These are phyloP conservation scores for Piromyces finnis DNA, from an alignment of 192 early-diverging fungal genomes.

Conservation along the genomic window DNA sequence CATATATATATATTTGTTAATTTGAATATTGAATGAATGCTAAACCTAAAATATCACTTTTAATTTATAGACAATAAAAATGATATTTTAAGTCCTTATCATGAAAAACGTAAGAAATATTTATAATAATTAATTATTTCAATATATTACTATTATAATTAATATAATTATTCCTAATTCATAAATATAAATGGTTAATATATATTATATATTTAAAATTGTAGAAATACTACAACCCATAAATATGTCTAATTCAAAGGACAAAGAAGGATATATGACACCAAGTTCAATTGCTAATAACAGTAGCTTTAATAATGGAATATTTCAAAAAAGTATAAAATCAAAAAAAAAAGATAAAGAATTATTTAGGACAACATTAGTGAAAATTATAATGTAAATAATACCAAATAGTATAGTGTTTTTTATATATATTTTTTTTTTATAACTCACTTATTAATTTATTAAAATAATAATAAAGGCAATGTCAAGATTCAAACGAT, in stretches of 20 bases:
- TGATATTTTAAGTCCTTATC: not conserved
- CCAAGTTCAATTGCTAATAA: not conserved
- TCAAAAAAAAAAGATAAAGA: conserved; percentile 26
- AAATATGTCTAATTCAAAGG: not conserved
- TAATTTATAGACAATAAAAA: not conserved
- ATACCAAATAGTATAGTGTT: no score
- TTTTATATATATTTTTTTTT: no score
- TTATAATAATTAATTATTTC: no score
- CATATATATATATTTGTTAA: no score
- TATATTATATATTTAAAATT: no score
- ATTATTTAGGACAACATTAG: conserved; percentile 29
- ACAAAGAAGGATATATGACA: not conserved
- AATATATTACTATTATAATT: no score
- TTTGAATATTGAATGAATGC: no score
- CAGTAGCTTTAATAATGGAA: not conserved
- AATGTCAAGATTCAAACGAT: conserved; percentile 17
- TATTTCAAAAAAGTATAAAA: not conserved
- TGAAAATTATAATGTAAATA: conserved; percentile 42
- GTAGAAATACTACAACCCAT: not conserved
- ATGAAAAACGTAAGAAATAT: not conserved
- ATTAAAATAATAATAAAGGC: no score
- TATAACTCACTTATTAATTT: no score
- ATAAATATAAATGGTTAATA: no score
- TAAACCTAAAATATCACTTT: no score
- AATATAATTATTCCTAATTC: no score